A percentile compares a stretch with the other conserved stretches of the same genome.
Conservation (phyloP, 768 basidiomycete species). For the Asterophora lycoperdoides region DNA sequence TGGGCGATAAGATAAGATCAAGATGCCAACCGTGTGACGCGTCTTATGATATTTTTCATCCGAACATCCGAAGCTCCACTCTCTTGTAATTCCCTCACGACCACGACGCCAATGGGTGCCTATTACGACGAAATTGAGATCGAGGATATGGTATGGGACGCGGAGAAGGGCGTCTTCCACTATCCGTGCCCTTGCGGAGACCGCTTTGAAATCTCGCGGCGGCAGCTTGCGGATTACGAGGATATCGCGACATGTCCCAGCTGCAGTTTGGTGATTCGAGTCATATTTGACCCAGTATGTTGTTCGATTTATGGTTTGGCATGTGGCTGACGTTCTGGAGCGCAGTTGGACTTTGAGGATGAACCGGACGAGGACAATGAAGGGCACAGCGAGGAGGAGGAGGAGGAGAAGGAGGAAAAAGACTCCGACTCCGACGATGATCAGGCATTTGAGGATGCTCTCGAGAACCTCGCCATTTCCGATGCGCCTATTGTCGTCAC, state of each 20-base stretch:
- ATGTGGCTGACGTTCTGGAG: constrained; percentile 4
- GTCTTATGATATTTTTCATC: no score
- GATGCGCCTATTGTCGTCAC: constrained; percentile 21
- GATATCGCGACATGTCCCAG: constrained; percentile 96
- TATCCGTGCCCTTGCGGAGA: constrained; percentile 98
- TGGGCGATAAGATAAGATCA: constrained; percentile 1
- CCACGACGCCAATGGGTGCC: constrained; percentile 53
- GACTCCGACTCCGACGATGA: constrained; percentile 35
- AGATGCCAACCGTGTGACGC: neutral
- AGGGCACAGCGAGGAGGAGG: constrained; percentile 34
- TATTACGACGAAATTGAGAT: constrained; percentile 98
- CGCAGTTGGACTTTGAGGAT: constrained; percentile 81
- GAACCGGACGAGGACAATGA: constrained; percentile 53
- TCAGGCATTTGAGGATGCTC: constrained; percentile 57
- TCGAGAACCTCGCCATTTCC: constrained; percentile 57
- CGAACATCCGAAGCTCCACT: no score
- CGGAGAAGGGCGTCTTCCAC: constrained; percentile 78
- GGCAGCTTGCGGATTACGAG: constrained; percentile 83
- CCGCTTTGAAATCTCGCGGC: constrained; percentile 89
- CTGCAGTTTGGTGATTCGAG: constrained; percentile 88
- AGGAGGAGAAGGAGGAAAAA: constrained; percentile 38
- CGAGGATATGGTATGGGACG: constrained; percentile 94
- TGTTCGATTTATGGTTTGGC: constrained; percentile 4
- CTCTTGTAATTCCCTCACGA: constrained; percentile 4
- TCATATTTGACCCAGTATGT: constrained; percentile 92